Evolutionary conservation across 2,329 filamentous ascomycete species (phyloP).

Genomic region (Aspergillus sp.): DNA sequence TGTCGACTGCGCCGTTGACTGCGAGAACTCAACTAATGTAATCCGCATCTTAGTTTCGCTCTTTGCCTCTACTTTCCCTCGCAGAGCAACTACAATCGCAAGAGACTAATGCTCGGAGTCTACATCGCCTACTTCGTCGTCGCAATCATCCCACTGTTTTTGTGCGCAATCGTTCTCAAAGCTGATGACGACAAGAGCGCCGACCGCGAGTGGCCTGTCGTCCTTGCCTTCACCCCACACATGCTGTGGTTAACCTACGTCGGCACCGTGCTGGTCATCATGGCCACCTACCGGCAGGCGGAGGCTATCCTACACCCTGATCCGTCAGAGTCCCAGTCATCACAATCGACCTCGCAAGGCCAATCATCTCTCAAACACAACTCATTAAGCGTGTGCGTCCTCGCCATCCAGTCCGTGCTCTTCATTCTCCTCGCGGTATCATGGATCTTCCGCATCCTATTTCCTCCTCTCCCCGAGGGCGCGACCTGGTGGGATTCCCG

Average conservation of each 20-base stretch:
- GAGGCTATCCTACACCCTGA: neutral
- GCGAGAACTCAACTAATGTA: neutral
- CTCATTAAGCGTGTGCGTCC: neutral
- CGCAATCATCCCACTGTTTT: conserved; percentile 4
- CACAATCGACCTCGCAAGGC: neutral
- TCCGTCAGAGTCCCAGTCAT: neutral
- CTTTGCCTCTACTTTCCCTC: conserved; percentile 7
- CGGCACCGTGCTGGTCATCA: neutral
- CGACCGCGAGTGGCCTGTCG: conserved; percentile 1
- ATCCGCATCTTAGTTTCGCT: neutral
- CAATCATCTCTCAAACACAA: neutral
- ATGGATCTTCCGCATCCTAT: conserved; percentile 9
- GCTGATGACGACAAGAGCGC: neutral
- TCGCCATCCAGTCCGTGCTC: conserved; percentile 3
- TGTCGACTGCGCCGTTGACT: neutral
- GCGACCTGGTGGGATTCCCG: neutral
- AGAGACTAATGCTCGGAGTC: neutral
- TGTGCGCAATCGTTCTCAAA: neutral
- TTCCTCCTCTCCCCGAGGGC: neutral
- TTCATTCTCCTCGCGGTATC: conserved; percentile 1
- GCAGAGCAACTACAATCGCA: neutral
- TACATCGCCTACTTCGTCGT: conserved; percentile 5
- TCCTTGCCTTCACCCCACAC: conserved; percentile 3
- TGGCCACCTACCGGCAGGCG: conserved; percentile 3
- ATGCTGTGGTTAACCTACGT: conserved; percentile 3